Conservation (phyloP, 345 rosid genomes). For the Linum trigynum region DNA sequence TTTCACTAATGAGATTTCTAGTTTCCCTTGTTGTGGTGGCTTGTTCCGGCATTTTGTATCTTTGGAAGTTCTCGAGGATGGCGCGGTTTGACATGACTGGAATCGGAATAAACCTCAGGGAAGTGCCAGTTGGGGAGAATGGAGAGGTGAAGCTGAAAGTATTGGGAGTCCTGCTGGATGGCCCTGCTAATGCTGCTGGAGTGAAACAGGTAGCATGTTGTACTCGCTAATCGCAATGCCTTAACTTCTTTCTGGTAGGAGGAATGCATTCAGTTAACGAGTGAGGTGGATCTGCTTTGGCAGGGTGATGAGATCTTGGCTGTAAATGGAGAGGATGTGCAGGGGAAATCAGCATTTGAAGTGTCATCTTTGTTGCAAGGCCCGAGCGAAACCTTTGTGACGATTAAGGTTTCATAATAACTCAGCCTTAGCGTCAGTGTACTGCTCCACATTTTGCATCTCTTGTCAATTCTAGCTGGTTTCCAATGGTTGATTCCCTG, state of each 20-base stretch:
- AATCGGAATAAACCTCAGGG: slow-evolving; percentile 88
- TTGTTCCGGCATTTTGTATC: slow-evolving; percentile 22
- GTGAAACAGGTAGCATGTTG: slow-evolving; percentile 57
- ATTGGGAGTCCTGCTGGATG: slow-evolving; percentile 72
- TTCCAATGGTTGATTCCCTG: neutral
- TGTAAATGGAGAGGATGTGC: slow-evolving; percentile 70
- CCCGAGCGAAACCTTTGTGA: slow-evolving; percentile 76
- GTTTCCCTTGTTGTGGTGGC: slow-evolving; percentile 6
- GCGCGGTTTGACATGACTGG: slow-evolving; percentile 89
- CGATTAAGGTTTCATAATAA: slow-evolving; percentile 46
- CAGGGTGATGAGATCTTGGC: slow-evolving; percentile 84
- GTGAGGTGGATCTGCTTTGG: slow-evolving; percentile 6
- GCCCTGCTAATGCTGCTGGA: slow-evolving; percentile 81
- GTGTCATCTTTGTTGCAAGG: slow-evolving; percentile 90
- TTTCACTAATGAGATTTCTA: slow-evolving; percentile 27
- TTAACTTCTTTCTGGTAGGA: neutral
- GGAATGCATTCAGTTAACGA: neutral
- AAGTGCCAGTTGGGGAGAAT: slow-evolving; percentile 50
- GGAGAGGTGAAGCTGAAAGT: slow-evolving; percentile 67
- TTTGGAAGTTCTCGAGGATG: slow-evolving; percentile 86
- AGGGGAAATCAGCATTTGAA: slow-evolving; percentile 89
- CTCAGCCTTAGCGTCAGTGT: neutral
- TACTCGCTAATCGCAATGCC: neutral
- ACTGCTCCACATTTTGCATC: neutral
- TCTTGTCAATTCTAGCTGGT: neutral